phyloP scores from a whole-genome alignment of 2,329 filamentous ascomycete species.

The Colletotrichum paranaense region DNA sequence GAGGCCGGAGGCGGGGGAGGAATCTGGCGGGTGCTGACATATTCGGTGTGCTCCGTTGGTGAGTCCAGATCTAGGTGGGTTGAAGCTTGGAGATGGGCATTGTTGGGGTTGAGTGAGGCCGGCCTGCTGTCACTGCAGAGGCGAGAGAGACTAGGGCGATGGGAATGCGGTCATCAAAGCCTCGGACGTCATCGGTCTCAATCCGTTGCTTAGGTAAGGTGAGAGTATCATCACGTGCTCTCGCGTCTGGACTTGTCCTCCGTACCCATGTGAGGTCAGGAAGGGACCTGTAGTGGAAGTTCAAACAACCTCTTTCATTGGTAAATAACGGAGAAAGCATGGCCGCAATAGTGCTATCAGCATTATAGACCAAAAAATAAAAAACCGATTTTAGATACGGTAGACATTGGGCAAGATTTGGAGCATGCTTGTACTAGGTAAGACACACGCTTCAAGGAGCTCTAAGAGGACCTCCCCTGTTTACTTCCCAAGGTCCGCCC shows the following conservation, averaged over 20 bases:
- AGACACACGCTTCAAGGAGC: not conserved
- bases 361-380: no score
- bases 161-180: conserved; percentile 36
- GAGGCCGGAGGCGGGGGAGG: conserved; percentile 44
- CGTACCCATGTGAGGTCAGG: not conserved
- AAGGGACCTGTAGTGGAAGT: not conserved
- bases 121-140: conserved; percentile 23
- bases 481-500: not conserved
- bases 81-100: conserved; percentile 9
- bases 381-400: no score
- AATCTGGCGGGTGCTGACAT: conserved; percentile 48
- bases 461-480: not conserved
- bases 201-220: conserved; percentile 21
- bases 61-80: conserved; percentile 7
- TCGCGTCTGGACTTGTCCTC: not conserved
- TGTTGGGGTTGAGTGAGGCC: conserved; percentile 27
- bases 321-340: no score
- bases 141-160: not conserved
- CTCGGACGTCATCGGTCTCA: conserved; percentile 48
- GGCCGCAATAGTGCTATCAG: no score
- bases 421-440: not conserved
- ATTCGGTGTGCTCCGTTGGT: conserved; percentile 16
- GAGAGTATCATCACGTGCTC: not conserved
- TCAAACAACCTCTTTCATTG: not conserved
- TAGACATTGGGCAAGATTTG: not conserved